Conservation (phyloP, 2,329 filamentous ascomycete species). For the Elsinoe australis region DNA sequence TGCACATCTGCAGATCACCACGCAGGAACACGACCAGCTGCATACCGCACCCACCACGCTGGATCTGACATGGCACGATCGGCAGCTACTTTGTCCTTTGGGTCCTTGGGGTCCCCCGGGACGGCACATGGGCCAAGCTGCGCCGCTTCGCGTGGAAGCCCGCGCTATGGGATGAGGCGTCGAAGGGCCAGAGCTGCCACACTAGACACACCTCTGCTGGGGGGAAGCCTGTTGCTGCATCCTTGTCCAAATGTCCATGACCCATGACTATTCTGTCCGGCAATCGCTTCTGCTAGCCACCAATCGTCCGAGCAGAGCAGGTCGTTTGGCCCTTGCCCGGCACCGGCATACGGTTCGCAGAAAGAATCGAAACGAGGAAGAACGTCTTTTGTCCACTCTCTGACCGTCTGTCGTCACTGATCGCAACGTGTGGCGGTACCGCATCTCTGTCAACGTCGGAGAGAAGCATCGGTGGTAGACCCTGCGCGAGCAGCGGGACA, state of each 20-base stretch:
- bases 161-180: background rate
- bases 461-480: no score
- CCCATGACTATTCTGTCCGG: no score
- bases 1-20: conserved; percentile 11
- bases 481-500: no score
- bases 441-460: no score
- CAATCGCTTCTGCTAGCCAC: background rate
- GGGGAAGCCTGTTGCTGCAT: no score
- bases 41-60: conserved; percentile 11
- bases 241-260: no score
- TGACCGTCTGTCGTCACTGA: conserved; percentile 3
- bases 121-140: conserved; percentile 8
- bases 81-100: background rate
- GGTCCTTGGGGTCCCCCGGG: no score
- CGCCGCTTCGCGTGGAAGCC: conserved; percentile 13
- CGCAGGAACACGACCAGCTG: conserved; percentile 14
- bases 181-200: background rate
- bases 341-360: background rate
- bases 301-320: background rate
- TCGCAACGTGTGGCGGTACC: background rate
- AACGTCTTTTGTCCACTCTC: conserved; percentile 7
- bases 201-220: no score
- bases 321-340: background rate
- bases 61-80: conserved; percentile 16
- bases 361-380: background rate